Conservation (phyloP, 495 filamentous ascomycete genomes). For the Talaromyces trachyspermus region DNA sequence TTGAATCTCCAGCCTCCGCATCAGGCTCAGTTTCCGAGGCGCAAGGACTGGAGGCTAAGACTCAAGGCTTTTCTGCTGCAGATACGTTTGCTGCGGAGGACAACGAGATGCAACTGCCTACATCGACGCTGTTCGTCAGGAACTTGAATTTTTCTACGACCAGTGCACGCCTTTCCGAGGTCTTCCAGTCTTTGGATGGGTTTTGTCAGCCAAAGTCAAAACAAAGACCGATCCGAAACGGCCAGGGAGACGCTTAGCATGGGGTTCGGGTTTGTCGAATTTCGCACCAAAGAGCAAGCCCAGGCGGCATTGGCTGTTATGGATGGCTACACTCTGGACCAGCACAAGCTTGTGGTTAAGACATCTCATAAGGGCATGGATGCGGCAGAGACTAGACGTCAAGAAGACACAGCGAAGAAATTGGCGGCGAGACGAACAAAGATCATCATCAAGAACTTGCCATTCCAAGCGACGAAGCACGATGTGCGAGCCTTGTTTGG, state of each 20-base stretch:
- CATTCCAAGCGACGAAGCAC: constrained; percentile 90
- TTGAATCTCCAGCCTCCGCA: constrained; percentile 36
- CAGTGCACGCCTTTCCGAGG: constrained; percentile 59
- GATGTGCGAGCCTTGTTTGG: constrained; percentile 80
- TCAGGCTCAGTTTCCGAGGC: constrained; percentile 20
- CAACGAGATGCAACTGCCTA: constrained; percentile 46
- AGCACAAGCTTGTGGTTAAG: constrained; percentile 76
- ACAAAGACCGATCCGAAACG: constrained; percentile 82
- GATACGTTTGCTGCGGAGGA: constrained; percentile 50
- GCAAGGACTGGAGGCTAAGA: constrained; percentile 21
- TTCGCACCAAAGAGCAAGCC: constrained; percentile 67
- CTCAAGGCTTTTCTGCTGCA: constrained; percentile 45
- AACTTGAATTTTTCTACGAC: constrained; percentile 93
- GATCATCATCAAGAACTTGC: constrained; percentile 96
- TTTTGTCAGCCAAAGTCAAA: constrained; percentile 80
- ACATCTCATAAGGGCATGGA: constrained; percentile 78
- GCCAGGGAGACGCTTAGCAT: constrained; percentile 80
- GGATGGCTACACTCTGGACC: constrained; percentile 78
- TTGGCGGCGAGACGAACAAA: constrained; percentile 68
- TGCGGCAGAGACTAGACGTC: constrained; percentile 75
- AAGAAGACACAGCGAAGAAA: constrained; percentile 74
- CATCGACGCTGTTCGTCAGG: constrained; percentile 79
- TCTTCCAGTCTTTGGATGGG: constrained; percentile 74
- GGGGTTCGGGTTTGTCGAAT: constrained; percentile 95
- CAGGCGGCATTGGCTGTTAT: constrained; percentile 72